Conservation (phyloP, 768 basidiomycete genomes). For the Lentinula raphanica region DNA sequence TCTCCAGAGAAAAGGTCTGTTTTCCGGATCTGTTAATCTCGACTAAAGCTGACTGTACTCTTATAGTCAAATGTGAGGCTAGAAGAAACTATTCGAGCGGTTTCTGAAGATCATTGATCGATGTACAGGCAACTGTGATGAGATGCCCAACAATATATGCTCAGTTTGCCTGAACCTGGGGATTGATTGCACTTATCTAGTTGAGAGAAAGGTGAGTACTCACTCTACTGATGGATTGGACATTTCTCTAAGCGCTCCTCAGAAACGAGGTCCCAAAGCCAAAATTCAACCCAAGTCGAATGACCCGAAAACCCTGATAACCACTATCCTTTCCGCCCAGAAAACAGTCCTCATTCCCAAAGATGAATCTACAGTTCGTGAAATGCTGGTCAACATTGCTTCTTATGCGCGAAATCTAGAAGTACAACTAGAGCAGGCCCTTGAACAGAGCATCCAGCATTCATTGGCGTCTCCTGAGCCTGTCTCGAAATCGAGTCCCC, state of each 20-base stretch:
- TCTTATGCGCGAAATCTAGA: conserved; percentile 1
- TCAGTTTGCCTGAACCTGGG: conserved; percentile 3
- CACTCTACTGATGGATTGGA: neutral
- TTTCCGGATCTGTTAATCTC: neutral
- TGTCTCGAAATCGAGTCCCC: neutral
- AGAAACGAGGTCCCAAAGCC: conserved; percentile 6
- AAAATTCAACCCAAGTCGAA: neutral
- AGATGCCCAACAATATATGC: conserved; percentile 3
- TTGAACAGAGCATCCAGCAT: neutral
- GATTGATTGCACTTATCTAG: neutral
- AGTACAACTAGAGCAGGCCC: neutral
- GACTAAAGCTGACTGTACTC: neutral
- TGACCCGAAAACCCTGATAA: conserved; percentile 1
- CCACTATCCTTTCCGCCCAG: conserved; percentile 2
- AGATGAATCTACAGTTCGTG: neutral
- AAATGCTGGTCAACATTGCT: neutral
- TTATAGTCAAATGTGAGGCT: neutral
- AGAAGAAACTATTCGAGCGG: too few species aligned
- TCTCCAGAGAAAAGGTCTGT: neutral
- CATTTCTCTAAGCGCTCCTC: neutral
- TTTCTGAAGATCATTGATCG: neutral
- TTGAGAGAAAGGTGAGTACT: neutral
- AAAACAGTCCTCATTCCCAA: neutral
- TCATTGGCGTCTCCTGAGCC: neutral
- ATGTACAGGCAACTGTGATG: neutral